Percentiles rank a stretch among this genome's conserved stretches.
phyloP scores from a whole-genome alignment of 2,329 filamentous ascomycete species.

The Clarireedia monteithiana region DNA sequence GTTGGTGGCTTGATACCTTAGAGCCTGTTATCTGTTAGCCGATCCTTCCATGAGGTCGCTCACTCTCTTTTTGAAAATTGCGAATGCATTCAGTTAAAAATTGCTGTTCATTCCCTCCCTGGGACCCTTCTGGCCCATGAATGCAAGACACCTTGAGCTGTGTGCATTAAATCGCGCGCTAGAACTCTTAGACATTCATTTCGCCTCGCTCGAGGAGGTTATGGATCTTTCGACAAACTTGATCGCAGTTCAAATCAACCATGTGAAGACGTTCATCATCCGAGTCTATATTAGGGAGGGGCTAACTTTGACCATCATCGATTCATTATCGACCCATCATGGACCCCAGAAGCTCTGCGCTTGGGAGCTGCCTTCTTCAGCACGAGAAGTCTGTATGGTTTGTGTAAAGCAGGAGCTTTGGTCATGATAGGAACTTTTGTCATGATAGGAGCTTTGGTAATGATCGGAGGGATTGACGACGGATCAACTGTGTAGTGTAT shows the following conservation, averaged over 20 bases:
- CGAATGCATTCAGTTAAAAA: constrained; percentile 31
- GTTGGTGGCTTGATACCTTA: constrained; percentile 34
- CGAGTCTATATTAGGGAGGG: constrained; percentile 11
- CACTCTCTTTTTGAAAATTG: constrained; percentile 42
- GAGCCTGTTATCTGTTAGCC: constrained; percentile 18
- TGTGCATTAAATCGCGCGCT: constrained; percentile 31
- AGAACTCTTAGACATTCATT: constrained; percentile 38
- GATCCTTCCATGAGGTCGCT: neutral
- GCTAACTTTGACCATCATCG: neutral
- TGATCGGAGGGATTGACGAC: no score
- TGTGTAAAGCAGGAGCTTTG: neutral
- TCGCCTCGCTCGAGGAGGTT: constrained; percentile 34
- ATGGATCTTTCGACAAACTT: constrained; percentile 35
- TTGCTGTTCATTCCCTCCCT: constrained; percentile 31
- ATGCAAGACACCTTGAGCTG: constrained; percentile 33
- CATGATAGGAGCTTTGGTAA: no score
- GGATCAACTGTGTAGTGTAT: no score
- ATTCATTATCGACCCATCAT: constrained; percentile 1
- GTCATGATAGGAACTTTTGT: neutral
- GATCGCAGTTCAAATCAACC: constrained; percentile 25
- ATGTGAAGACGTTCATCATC: constrained; percentile 13
- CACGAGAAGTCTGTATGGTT: neutral
- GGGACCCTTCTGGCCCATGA: constrained; percentile 41
- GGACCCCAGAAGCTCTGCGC: constrained; percentile 11
- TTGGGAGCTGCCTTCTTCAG: constrained; percentile 8